A percentile compares a stretch with the other conserved stretches of the same genome.
Conservation (phyloP, 1,284 basidiomycete genomes). For the Earliella scabrosa region DNA sequence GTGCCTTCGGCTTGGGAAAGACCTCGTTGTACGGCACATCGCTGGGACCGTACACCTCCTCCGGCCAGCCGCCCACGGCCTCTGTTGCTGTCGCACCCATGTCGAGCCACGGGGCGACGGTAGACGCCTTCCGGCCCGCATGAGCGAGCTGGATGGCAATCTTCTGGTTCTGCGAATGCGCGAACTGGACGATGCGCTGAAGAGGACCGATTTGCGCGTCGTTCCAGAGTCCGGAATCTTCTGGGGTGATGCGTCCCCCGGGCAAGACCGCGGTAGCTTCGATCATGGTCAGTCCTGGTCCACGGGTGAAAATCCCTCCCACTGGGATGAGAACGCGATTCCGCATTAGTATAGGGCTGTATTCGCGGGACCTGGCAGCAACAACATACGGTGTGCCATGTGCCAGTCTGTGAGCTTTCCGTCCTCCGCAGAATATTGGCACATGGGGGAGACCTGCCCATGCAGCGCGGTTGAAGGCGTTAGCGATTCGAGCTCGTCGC, state of each 20-base stretch:
- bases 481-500: too few relatives aligned
- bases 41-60: slow-evolving; percentile 64
- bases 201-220: slow-evolving; percentile 72
- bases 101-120: slow-evolving; percentile 65
- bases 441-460: slow-evolving; percentile 64
- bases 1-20: slow-evolving; percentile 50
- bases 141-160: slow-evolving; percentile 81
- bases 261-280: slow-evolving; percentile 77
- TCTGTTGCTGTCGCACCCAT: slow-evolving; percentile 38
- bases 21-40: slow-evolving; percentile 42
- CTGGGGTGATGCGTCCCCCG: slow-evolving; percentile 77
- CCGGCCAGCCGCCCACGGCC: slow-evolving; percentile 66
- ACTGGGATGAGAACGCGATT: slow-evolving; percentile 27
- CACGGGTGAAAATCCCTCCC: slow-evolving; percentile 46
- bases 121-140: slow-evolving; percentile 77
- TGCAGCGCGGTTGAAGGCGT: too few relatives aligned
- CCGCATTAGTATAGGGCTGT: neutral
- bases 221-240: slow-evolving; percentile 74
- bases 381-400: slow-evolving; percentile 63
- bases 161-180: slow-evolving; percentile 64
- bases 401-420: slow-evolving; percentile 78
- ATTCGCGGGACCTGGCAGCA: neutral
- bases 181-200: slow-evolving; percentile 68
- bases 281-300: slow-evolving; percentile 62
- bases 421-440: slow-evolving; percentile 72